Conservation (phyloP, 768 basidiomycete species). For the Lactarius pseudohatsudake region DNA sequence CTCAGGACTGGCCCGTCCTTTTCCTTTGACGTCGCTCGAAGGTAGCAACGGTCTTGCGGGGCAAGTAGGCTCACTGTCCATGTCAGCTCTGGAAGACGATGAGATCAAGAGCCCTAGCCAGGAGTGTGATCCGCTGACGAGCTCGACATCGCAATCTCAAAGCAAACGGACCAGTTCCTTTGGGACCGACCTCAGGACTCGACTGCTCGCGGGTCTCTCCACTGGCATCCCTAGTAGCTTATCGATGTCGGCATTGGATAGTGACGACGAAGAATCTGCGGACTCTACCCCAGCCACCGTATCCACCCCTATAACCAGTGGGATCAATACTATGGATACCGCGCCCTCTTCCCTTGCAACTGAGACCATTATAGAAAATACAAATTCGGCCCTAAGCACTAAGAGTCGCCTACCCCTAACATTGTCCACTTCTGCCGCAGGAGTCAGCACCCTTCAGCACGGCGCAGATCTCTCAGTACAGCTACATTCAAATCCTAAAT, state of each 20-base stretch:
- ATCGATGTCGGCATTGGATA: constrained; percentile 55
- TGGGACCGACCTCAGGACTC: constrained; percentile 20
- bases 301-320: constrained; percentile 9
- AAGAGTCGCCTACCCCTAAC: constrained; percentile 6
- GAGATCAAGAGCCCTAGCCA: constrained; percentile 28
- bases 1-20: constrained; percentile 13
- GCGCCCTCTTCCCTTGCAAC: constrained; percentile 15
- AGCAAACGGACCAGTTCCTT: constrained; percentile 14
- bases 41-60: constrained; percentile 21
- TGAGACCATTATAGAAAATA: constrained; percentile 13
- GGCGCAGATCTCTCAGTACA: constrained; percentile 46
- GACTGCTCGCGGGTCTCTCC: constrained; percentile 14
- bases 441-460: constrained; percentile 31
- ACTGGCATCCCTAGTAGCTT: constrained; percentile 38
- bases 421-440: constrained; percentile 26
- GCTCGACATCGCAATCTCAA: neutral
- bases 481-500: constrained; percentile 46
- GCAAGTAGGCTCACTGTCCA: constrained; percentile 23
- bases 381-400: constrained; percentile 4
- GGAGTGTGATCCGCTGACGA: constrained; percentile 27
- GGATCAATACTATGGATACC: neutral
- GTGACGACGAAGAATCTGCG: constrained; percentile 44
- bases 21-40: constrained; percentile 17
- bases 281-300: neutral
- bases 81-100: constrained; percentile 36